Evolutionary conservation across 805 yeast genomes (phyloP), one percentile per base, ranked within the genome.

Genomic region (Ogataea angusta): DNA sequence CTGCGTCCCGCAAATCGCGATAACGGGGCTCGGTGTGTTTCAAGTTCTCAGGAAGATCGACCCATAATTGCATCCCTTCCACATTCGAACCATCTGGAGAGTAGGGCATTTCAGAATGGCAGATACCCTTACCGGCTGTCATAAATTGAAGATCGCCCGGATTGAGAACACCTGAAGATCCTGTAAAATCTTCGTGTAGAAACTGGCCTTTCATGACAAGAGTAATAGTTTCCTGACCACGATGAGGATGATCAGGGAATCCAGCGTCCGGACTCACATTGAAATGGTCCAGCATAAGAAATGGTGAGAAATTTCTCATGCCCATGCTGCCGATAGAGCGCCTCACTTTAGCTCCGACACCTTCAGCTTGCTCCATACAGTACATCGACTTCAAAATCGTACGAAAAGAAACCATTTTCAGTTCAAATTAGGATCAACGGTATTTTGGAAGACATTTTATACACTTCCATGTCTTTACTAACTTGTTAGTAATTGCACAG

Each of bases 81-180:
- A 65, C 63, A 15, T 67, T 64, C 15, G 74, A 63, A 1, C 81
- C 77, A 29, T 72, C 72, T 27, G 60, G 64, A 27, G 73, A 68
- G 25, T 80, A 80, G 7, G 95, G 95, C 78, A 87, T 87, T 58
- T 88, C 96, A 2, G 88, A 75, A 60, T 87, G 96, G 40, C 85
- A 85, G 26, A 87, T 78, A 36, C 95, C 96, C 52, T 74, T 75
- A 45, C 95, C 96, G 5, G 96, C 95, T 19, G 95, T 88, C 96
- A 88, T 88, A 62, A 88, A 87, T 62, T 88, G 96, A 50, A 89
- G 68, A 59, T 88, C 96, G 42, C 95, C 96, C 6, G 87, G 78
- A 46, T 75, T 71, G 38, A 89, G 65, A 7, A 85, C 70, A 41
- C 95, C 96, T 38, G 75, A 72, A n/a, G 83, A 67, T 1, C 95